Evolutionary conservation across 768 basidiomycete genomes (phyloP).

Genomic region (Mycena chlorophos): DNA sequence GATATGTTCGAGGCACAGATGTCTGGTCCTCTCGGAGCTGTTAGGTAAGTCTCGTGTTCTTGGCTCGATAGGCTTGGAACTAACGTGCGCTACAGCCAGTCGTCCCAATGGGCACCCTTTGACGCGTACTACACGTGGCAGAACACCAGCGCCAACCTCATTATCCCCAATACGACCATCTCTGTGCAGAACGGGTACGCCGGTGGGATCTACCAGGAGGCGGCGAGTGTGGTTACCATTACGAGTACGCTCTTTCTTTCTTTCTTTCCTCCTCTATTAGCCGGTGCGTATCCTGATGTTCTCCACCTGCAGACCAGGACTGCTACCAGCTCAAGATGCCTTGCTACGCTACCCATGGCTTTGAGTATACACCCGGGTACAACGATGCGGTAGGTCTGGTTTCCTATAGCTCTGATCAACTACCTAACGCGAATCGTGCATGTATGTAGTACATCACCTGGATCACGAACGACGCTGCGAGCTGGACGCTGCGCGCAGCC

Average conservation of each 20-base stretch:
- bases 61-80: not conserved
- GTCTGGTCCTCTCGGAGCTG: not conserved
- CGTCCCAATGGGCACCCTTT: slow-evolving; percentile 48
- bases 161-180: slow-evolving; percentile 55
- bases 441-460: slow-evolving; percentile 71
- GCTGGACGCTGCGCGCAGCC: slow-evolving; percentile 75
- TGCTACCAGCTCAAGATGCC: slow-evolving; percentile 64
- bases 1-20: slow-evolving; percentile 60
- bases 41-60: not conserved
- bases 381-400: slow-evolving; percentile 57
- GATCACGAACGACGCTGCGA: slow-evolving; percentile 63
- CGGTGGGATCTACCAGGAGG: slow-evolving; percentile 75
- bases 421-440: slow-evolving; percentile 6
- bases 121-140: slow-evolving; percentile 70
- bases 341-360: slow-evolving; percentile 78
- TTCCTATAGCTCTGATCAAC: not conserved
- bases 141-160: slow-evolving; percentile 59
- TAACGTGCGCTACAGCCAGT: not conserved
- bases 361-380: slow-evolving; percentile 67
- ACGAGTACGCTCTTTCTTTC: slow-evolving; percentile 38
- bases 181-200: slow-evolving; percentile 61
- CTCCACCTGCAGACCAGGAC: slow-evolving; percentile 38
- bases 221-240: slow-evolving; percentile 68
- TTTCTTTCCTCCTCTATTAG: not conserved
- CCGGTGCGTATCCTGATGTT: too few species aligned